Conservation (phyloP, 2,329 filamentous ascomycete species). For the Colletotrichum echinochloae region DNA sequence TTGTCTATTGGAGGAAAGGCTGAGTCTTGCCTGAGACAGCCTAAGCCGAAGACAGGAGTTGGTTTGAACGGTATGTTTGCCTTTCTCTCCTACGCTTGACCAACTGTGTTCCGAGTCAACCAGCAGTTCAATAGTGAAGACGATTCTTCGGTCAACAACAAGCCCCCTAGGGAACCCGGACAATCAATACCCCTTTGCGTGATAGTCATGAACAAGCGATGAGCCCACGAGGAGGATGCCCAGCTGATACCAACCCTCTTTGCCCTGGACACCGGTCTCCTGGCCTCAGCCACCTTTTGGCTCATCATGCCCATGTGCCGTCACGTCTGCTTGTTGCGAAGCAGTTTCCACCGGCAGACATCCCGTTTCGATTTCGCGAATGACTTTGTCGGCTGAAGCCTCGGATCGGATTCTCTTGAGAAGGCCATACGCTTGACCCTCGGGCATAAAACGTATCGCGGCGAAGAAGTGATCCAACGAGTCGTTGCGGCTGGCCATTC, state of each 20-base stretch:
- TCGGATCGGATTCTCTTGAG: conserved; percentile 14
- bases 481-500: conserved; percentile 12
- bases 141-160: no score
- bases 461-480: conserved; percentile 7
- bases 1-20: neutral
- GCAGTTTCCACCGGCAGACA: conserved; percentile 17
- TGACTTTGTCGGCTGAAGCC: conserved; percentile 6
- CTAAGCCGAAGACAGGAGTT: neutral
- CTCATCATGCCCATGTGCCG: neutral
- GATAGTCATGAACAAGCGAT: neutral
- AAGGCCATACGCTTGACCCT: conserved; percentile 4
- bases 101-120: neutral
- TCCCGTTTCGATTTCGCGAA: conserved; percentile 9
- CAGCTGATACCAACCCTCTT: neutral
- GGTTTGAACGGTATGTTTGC: neutral
- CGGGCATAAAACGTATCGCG: conserved; percentile 23
- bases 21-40: neutral
- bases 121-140: neutral
- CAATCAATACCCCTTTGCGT: neutral
- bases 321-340: neutral
- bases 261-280: neutral
- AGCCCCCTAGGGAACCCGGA: neutral
- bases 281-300: neutral
- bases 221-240: neutral
- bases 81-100: no score